Conservation (phyloP, 805 yeast genomes). For the Ogataea haglerorum region DNA sequence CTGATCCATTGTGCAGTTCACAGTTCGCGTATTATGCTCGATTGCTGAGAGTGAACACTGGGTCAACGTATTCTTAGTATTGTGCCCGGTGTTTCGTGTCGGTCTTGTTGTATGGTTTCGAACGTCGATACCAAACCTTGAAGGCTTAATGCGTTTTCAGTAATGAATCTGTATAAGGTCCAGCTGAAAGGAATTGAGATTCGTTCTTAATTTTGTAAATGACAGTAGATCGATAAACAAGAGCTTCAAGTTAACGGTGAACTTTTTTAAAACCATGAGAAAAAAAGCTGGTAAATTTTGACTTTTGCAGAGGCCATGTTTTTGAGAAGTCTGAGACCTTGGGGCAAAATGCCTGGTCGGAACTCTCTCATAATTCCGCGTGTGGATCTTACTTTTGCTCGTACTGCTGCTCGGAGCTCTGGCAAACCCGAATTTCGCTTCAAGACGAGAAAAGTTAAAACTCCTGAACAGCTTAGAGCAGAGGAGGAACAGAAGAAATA, state of each 20-base stretch:
- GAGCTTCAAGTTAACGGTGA: slow-evolving; percentile 6
- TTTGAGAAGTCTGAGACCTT: not conserved
- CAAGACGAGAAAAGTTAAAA: slow-evolving; percentile 27
- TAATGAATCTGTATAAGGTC: not conserved
- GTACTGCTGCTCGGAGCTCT: not conserved
- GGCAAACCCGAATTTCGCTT: slow-evolving; percentile 26
- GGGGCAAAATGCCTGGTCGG: not conserved
- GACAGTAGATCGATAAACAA: not conserved
- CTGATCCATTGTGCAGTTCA: slow-evolving; percentile 53
- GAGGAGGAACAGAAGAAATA: slow-evolving; percentile 29
- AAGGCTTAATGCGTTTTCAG: not conserved
- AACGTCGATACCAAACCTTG: not conserved
- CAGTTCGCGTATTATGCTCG: too few relatives aligned
- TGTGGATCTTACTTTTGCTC: not conserved
- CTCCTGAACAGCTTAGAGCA: slow-evolving; percentile 28
- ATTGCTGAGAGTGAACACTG: too few relatives aligned
- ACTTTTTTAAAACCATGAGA: slow-evolving; percentile 3
- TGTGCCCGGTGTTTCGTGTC: not conserved
- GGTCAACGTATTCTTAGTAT: not conserved
- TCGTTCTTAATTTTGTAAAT: not conserved
- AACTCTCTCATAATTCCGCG: not conserved
- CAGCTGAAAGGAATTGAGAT: not conserved
- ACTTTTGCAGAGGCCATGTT: slow-evolving; percentile 2
- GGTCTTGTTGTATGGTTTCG: not conserved
- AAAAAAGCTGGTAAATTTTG: slow-evolving; percentile 1